Evolutionary conservation across 495 filamentous ascomycete species (phyloP), one percentile per base, ranked within the genome.

Genomic region (Penicillium fimorum): DNA sequence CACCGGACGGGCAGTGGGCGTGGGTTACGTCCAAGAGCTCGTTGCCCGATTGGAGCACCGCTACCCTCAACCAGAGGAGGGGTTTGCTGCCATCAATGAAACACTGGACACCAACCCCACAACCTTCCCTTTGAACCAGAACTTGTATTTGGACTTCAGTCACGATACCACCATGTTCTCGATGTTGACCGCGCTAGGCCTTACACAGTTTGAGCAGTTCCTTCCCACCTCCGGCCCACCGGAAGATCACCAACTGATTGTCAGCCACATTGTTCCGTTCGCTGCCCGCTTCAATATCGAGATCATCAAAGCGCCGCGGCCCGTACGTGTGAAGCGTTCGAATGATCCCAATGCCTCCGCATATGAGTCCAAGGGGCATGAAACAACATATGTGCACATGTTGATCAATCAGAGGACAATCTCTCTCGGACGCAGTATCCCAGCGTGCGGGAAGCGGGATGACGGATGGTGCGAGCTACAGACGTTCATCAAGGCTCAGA

Each of bases 391-490:
- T 60, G 70, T 88, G 5, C 84, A 87, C 64, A 86, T 88, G 64
- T 65, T 87, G 9, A 72, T 85, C 27, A 87, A 87, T 60, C 83
- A 86, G 67, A 70, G 84, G 17, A 87, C 83, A 0, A 51, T 88
- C 0, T 84, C 84, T 2, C 68, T 87, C 0, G 82, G 83, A 8
- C 61, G 59, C 29, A 84, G 80, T 54, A 79, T 83, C 46, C 60
- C 77, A 11, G 77, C 75, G n/a, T 88, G 85, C 64, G 82, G 77
- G 15, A 55, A 72, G 1, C 69, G 84, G 2, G 71, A 78, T n/a
- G 84, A 87, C 65, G 85, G 84, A 8, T 87, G 84, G 84, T 87
- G 85, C 61, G 82, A 86, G 61, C 56, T 87, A 17, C 61, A 68
- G 10, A 80, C 78, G 0, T 87, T 87, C 57, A 60, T 88, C 50